Conservation (phyloP, 2,329 filamentous ascomycete genomes). For the Pseudogymnoascus sp. region DNA sequence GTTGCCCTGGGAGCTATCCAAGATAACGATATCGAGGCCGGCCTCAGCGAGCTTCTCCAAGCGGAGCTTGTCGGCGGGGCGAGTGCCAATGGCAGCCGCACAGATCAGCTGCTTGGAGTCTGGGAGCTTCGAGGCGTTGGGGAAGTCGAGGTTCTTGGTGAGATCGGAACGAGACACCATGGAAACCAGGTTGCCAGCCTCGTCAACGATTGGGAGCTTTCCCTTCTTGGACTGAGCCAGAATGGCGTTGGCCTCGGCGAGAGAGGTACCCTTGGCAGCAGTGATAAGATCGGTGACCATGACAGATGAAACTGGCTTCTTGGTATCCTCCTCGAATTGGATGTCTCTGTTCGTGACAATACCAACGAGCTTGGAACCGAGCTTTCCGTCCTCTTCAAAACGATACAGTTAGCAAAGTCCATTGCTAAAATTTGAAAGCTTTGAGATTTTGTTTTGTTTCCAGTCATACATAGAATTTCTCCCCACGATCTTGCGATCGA, state of each 20-base stretch:
- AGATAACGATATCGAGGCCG: conserved; percentile 86
- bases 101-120: conserved; percentile 97
- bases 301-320: conserved; percentile 70
- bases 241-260: conserved; percentile 85
- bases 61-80: conserved; percentile 83
- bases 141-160: conserved; percentile 98
- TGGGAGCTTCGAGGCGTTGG: conserved; percentile 88
- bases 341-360: conserved; percentile 98
- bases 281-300: conserved; percentile 96
- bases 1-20: conserved; percentile 97
- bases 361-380: conserved; percentile 91
- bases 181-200: conserved; percentile 75
- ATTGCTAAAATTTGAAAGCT: conserved; percentile 14
- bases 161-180: conserved; percentile 90
- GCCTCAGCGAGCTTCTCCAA: conserved; percentile 85
- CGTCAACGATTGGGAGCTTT: conserved; percentile 88
- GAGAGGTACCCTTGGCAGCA: conserved; percentile 70
- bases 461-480: conserved; percentile 46
- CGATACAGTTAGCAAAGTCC: conserved; percentile 30
- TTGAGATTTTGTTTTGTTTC: conserved; percentile 15
- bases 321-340: conserved; percentile 77
- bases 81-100: conserved; percentile 89
- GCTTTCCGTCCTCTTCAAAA: conserved; percentile 70
- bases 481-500: conserved; percentile 82
- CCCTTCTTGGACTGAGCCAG: conserved; percentile 96